Base-by-base conservation (phyloP, 2,329 filamentous ascomycete species). In the Cyclaneusma minus region DNA sequence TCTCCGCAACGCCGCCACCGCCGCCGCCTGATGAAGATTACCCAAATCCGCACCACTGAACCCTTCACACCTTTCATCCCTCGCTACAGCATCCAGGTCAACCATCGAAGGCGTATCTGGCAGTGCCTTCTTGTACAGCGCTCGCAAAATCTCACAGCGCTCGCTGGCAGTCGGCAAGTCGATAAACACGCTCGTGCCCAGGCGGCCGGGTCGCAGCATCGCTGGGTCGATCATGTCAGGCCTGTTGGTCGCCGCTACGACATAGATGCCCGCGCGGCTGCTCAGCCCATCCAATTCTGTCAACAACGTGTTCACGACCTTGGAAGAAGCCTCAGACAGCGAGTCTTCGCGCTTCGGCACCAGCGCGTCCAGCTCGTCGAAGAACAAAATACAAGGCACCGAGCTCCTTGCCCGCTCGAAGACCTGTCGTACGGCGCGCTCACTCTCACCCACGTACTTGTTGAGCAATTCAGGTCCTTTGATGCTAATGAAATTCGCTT, bases 401-500 rank as follows among this genome's bases (percentile, higher is more conserved):
- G 79, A 87, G 1, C 79, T 79, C 27, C 85, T 70, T 1, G 89
- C 89, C 10, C 87, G 76, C 36, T 75, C 70, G 51, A 98, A 98
- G 1, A 95, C 78, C 48, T 92, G 83, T 13, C 89, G 74, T 2
- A 98, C 79, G 1, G 85, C 82, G 7, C 87, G 77, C 54, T 98
- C 89, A 5, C 82, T 91, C 52, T 98, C 89, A 38, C 89, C 89
- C 7, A 98, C 85, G 48, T 87, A 98, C 53, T 95, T 98, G 60
- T 95, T 95, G 23, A 98, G 66, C 7, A 98, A 62, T 49, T 98
- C 89, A 0, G 89, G 89, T 0, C 89, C 89, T 52, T 94, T 94
- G 53, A 98, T 83, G 27, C 83, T 84, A 52, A 98, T 98, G 58
- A 98, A 98, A 52, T 93, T 95, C 24, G 89, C 89, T 49, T 87